These are phyloP conservation scores for Phytophthora europaea DNA, from an alignment of 352 stramenopile species.

Conservation along the genomic window DNA sequence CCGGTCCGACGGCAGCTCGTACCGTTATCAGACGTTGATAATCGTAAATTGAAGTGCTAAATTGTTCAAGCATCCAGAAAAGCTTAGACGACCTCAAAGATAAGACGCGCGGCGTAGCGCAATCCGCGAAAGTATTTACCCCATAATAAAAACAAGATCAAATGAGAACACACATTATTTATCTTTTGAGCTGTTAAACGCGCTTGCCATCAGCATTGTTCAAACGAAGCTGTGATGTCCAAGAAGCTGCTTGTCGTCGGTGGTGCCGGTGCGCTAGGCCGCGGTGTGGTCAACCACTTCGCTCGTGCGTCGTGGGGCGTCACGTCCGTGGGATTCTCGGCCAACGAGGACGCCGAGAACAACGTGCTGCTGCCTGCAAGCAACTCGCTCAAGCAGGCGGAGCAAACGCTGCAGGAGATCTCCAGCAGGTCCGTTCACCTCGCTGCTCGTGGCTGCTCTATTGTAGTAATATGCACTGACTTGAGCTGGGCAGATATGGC, in stretches of 20 bases:
- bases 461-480: conserved; percentile 5
- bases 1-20: conserved; percentile 23
- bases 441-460: neutral
- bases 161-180: neutral
- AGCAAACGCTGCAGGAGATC: conserved; percentile 61
- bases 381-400: conserved; percentile 65
- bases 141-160: neutral
- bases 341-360: conserved; percentile 61
- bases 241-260: conserved; percentile 86
- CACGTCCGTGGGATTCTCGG: conserved; percentile 76
- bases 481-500: conserved; percentile 43
- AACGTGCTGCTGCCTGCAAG: conserved; percentile 61
- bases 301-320: conserved; percentile 69
- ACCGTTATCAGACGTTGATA: conserved; percentile 23
- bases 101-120: neutral
- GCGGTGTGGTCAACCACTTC: conserved; percentile 73
- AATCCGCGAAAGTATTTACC: neutral
- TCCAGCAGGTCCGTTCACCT: conserved; percentile 36
- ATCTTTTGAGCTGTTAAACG: neutral
- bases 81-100: neutral
- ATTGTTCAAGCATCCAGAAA: conserved; percentile 6
- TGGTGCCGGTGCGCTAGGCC: conserved; percentile 78
- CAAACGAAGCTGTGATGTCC: conserved; percentile 22
- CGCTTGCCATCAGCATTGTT: conserved; percentile 4
- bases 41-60: conserved; percentile 30